Conservation (phyloP, 2,329 filamentous ascomycete species). For the Calycina herbarum region DNA sequence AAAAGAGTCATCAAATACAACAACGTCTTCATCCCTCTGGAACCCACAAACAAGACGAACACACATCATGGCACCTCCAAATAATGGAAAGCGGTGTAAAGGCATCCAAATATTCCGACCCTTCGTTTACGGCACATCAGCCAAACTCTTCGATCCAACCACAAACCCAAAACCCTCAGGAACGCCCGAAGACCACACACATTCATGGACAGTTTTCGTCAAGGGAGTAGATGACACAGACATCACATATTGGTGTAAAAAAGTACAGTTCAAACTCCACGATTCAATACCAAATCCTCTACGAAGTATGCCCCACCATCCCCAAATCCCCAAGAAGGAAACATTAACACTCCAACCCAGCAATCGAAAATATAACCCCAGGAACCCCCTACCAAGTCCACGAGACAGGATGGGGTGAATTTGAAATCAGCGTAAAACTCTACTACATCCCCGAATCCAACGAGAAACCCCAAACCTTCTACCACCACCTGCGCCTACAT, state of each 20-base stretch:
- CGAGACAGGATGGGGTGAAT: constrained; percentile 97
- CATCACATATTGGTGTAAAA: constrained; percentile 92
- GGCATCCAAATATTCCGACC: constrained; percentile 63
- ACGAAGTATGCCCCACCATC: constrained; percentile 55
- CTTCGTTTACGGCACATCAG: constrained; percentile 77
- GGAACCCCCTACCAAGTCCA: constrained; percentile 76
- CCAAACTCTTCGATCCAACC: constrained; percentile 73
- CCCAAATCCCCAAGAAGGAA: not conserved
- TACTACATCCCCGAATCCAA: constrained; percentile 86
- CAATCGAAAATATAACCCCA: constrained; percentile 66
- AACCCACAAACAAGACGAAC: not conserved
- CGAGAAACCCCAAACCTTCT: constrained; percentile 95
- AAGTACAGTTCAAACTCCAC: constrained; percentile 97
- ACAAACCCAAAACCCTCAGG: constrained; percentile 75
- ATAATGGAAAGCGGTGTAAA: constrained; percentile 62
- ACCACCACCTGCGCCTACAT: constrained; percentile 88
- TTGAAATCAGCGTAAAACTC: constrained; percentile 92
- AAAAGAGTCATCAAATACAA: not conserved
- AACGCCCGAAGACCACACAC: constrained; percentile 87
- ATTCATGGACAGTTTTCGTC: constrained; percentile 95
- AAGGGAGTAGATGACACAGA: constrained; percentile 86
- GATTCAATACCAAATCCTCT: constrained; percentile 93
- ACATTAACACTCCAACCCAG: constrained; percentile 35
- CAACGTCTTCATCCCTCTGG: not conserved
- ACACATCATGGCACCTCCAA: constrained; percentile 59